Conservation (phyloP, 2,329 filamentous ascomycete species). For the Aureobasidium sp. region DNA sequence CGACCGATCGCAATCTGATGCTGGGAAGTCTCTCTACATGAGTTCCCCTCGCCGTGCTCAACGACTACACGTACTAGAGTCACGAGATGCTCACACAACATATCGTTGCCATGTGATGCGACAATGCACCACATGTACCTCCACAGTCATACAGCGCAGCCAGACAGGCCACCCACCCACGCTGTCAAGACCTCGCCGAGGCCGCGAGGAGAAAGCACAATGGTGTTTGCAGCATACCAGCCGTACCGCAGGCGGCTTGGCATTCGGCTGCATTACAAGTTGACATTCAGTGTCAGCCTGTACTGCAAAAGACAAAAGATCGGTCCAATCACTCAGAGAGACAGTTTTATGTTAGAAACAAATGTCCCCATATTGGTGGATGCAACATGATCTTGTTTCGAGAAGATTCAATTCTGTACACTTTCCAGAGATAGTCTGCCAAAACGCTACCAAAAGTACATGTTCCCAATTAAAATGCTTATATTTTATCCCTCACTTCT, state of each 20-base stretch:
- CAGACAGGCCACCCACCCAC: not conserved
- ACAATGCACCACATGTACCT: not conserved
- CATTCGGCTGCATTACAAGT: too few species aligned
- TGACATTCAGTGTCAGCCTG: too few species aligned
- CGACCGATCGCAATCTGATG: slow-evolving; percentile 30
- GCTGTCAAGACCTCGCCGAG: not conserved
- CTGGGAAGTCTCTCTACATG: slow-evolving; percentile 22
- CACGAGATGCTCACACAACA: not conserved
- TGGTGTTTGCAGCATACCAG: not conserved
- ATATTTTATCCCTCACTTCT: not conserved
- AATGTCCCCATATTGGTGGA: not conserved
- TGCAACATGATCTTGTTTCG: not conserved
- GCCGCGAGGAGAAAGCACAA: not conserved
- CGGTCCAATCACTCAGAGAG: too few species aligned
- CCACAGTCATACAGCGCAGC: not conserved
- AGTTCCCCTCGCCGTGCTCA: not conserved
- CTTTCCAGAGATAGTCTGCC: not conserved
- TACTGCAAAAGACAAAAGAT: too few species aligned
- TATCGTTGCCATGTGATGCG: not conserved
- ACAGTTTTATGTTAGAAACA: not conserved
- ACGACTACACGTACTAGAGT: not conserved
- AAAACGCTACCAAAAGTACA: slow-evolving; percentile 14
- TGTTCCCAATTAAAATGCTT: slow-evolving; percentile 2
- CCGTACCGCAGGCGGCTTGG: not conserved
- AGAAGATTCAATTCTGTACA: slow-evolving; percentile 1